Evolutionary conservation across 306 rosid species (phyloP).

Genomic region (Trichosanthes truncata): DNA sequence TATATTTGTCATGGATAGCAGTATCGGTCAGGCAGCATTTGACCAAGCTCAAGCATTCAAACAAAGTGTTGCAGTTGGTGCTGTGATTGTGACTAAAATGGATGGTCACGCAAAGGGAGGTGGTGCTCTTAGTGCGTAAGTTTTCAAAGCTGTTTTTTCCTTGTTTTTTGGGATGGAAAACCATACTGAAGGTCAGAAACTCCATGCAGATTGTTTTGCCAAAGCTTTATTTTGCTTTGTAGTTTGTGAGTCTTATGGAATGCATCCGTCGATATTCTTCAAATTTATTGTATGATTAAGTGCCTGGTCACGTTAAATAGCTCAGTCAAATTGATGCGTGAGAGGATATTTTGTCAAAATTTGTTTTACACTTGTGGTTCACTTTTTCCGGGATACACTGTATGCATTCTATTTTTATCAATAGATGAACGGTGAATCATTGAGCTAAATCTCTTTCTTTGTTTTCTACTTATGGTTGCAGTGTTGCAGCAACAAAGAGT

Average conservation of each 20-base stretch:
- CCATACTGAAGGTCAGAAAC: neutral
- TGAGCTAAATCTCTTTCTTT: conserved; percentile 2
- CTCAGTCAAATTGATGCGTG: neutral
- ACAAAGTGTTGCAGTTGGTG: conserved; percentile 79
- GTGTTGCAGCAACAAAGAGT: conserved; percentile 87
- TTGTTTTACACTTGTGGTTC: neutral
- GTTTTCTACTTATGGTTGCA: conserved; percentile 16
- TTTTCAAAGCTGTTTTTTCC: neutral
- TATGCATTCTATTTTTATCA: neutral
- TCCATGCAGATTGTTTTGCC: neutral
- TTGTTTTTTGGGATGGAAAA: neutral
- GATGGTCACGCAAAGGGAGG: conserved; percentile 92
- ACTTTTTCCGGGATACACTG: neutral
- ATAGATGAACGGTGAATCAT: neutral
- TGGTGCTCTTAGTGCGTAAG: conserved; percentile 86
- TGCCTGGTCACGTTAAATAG: neutral
- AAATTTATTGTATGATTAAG: neutral
- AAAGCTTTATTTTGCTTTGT: neutral
- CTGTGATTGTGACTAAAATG: conserved; percentile 75
- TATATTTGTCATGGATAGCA: conserved; percentile 83
- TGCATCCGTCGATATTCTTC: neutral
- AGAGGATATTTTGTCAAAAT: neutral
- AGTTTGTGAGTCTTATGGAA: neutral
- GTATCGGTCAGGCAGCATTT: conserved; percentile 89
- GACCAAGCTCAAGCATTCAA: conserved; percentile 82